phyloP scores from a whole-genome alignment of 129 eudicot genomes.

The Deinandra increscens region DNA sequence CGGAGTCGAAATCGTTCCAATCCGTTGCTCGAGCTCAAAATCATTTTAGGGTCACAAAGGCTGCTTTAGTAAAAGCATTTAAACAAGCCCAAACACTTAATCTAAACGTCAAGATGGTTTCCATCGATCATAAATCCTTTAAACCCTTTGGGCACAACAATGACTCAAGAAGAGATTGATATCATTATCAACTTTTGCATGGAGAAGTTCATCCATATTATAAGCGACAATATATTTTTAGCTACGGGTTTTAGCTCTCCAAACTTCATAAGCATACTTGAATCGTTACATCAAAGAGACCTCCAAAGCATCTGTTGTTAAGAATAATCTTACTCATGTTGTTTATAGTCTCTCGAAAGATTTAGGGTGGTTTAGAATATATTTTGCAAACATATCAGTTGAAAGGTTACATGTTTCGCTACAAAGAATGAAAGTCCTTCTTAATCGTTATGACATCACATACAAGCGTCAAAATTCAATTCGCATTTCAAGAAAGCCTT shows the following conservation, averaged over 20 bases:
- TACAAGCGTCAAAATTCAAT: not conserved
- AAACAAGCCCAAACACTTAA: slow-evolving; percentile 36
- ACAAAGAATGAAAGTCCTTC: slow-evolving; percentile 39
- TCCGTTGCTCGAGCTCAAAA: too few relatives aligned
- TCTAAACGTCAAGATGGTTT: slow-evolving; percentile 42
- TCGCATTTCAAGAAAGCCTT: slow-evolving; percentile 8
- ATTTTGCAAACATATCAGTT: slow-evolving; percentile 51
- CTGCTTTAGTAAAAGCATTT: slow-evolving; percentile 41
- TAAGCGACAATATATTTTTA: slow-evolving; percentile 40
- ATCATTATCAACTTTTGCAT: slow-evolving; percentile 32
- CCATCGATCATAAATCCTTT: slow-evolving; percentile 46
- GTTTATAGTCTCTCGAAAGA: slow-evolving; percentile 46
- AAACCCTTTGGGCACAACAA: slow-evolving; percentile 51
- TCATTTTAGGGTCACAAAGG: slow-evolving; percentile 36
- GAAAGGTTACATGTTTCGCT: slow-evolving; percentile 39
- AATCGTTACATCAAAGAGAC: slow-evolving; percentile 15
- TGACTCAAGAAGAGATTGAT: slow-evolving; percentile 32
- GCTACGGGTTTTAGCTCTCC: slow-evolving; percentile 28
- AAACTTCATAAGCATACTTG: slow-evolving; percentile 32
- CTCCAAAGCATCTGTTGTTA: slow-evolving; percentile 11
- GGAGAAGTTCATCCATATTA: slow-evolving; percentile 33
- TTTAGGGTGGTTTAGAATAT: slow-evolving; percentile 64
- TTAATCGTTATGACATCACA: slow-evolving; percentile 10
- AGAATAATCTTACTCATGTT: slow-evolving; percentile 28
- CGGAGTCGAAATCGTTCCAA: too few relatives aligned